Evolutionary conservation across 768 basidiomycete genomes (phyloP).

Genomic region (Coprinopsis sp.): DNA sequence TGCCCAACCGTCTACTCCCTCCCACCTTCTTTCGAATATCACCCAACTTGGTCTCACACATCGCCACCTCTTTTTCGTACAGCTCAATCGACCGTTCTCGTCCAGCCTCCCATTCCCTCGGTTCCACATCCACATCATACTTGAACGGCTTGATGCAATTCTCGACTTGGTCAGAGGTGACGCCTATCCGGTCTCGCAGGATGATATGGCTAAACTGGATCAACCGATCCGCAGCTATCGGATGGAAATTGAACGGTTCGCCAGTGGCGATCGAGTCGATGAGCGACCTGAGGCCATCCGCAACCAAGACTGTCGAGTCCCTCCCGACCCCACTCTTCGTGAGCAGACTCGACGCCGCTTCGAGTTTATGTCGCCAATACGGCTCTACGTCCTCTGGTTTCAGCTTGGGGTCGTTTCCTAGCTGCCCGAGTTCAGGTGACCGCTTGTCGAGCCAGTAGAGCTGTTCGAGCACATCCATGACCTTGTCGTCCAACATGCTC

Average conservation of each 20-base stretch:
- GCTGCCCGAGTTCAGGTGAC: conserved; percentile 62
- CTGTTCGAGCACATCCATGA: conserved; percentile 96
- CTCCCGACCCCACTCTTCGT: conserved; percentile 96
- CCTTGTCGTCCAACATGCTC: conserved; percentile 89
- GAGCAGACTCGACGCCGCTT: conserved; percentile 86
- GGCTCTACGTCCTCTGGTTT: conserved; percentile 76
- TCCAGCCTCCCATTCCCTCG: conserved; percentile 88
- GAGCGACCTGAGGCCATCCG: conserved; percentile 84
- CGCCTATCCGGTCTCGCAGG: conserved; percentile 84
- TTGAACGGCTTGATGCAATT: conserved; percentile 99
- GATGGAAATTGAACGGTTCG: conserved; percentile 92
- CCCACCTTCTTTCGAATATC: conserved; percentile 89
- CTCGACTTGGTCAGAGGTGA: conserved; percentile 98
- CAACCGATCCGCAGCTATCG: conserved; percentile 82
- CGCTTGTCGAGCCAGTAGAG: conserved; percentile 96
- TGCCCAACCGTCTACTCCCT: conserved; percentile 72
- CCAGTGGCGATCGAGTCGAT: conserved; percentile 86
- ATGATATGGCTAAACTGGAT: conserved; percentile 91
- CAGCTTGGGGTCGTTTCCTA: conserved; percentile 67
- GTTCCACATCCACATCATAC: conserved; percentile 94
- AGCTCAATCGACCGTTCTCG: conserved; percentile 68
- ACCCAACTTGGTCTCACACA: conserved; percentile 83
- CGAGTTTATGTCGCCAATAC: conserved; percentile 95
- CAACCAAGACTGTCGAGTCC: conserved; percentile 90
- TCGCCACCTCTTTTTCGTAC: conserved; percentile 76